These are phyloP conservation scores for Danielozyma ontarioensis DNA, from an alignment of 805 yeast species.

Conservation along the genomic window DNA sequence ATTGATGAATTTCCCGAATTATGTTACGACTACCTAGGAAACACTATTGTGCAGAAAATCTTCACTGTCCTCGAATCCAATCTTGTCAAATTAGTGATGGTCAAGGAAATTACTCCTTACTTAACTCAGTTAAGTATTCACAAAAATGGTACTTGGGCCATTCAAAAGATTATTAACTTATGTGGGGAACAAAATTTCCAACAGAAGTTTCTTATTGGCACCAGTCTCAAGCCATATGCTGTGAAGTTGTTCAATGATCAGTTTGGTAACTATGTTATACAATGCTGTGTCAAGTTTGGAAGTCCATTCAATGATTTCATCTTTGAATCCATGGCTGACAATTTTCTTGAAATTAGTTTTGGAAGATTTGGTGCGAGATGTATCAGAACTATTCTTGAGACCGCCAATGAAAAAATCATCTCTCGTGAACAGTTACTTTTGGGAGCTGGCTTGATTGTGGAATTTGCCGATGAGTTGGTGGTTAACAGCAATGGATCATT, in stretches of 20 bases:
- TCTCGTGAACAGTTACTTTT: constrained; percentile 64
- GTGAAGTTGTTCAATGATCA: constrained; percentile 89
- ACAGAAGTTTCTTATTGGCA: constrained; percentile 56
- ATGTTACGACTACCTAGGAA: constrained; percentile 89
- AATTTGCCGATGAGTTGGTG: constrained; percentile 73
- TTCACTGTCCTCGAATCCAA: constrained; percentile 65
- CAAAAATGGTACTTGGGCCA: constrained; percentile 99
- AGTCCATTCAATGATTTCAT: constrained; percentile 86
- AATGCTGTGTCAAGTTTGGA: constrained; percentile 88
- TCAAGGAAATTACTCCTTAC: constrained; percentile 70
- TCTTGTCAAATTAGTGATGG: constrained; percentile 72
- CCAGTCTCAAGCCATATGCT: constrained; percentile 72
- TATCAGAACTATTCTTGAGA: constrained; percentile 86
- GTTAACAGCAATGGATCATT: constrained; percentile 84
- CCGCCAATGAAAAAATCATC: constrained; percentile 45
- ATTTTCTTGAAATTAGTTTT: constrained; percentile 74
- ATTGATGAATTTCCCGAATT: constrained; percentile 84
- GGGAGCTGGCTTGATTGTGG: constrained; percentile 71
- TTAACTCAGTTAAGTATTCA: constrained; percentile 91
- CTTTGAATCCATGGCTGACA: constrained; percentile 72
- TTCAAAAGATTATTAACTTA: constrained; percentile 85
- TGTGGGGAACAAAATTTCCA: constrained; percentile 41
- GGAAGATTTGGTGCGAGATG: constrained; percentile 96
- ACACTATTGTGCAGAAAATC: constrained; percentile 89
- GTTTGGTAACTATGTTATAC: constrained; percentile 94